Conservation (phyloP, 768 basidiomycete genomes). For the Boletus rubescentipes region DNA sequence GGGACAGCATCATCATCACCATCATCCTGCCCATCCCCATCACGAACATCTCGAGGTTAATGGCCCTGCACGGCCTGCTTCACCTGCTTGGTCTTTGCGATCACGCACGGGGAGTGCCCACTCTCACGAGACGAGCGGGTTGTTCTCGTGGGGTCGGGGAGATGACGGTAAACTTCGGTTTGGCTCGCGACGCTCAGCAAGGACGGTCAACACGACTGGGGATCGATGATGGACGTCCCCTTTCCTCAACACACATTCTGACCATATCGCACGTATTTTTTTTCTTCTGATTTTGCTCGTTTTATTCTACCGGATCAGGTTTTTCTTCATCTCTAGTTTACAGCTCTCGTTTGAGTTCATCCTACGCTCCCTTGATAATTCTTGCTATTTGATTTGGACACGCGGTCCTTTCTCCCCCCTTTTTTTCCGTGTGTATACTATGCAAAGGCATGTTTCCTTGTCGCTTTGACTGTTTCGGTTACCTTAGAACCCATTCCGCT, state of each 20-base stretch:
- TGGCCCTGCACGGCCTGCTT: slow-evolving; percentile 56
- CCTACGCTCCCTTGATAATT: slow-evolving; percentile 36
- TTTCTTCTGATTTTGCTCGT: slow-evolving; percentile 3
- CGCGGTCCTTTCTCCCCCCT: slow-evolving; percentile 10
- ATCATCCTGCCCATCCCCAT: slow-evolving; percentile 52
- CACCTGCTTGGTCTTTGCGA: slow-evolving; percentile 85
- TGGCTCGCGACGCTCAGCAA: slow-evolving; percentile 64
- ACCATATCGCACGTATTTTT: neutral
- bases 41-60: slow-evolving; percentile 57
- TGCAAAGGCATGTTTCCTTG: slow-evolving; percentile 30
- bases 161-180: slow-evolving; percentile 71
- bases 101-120: slow-evolving; percentile 74
- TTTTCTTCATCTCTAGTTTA: slow-evolving; percentile 5
- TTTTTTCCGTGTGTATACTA: slow-evolving; percentile 25
- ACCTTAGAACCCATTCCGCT: slow-evolving; percentile 12
- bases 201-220: slow-evolving; percentile 29
- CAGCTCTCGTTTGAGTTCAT: slow-evolving; percentile 23
- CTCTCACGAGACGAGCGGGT: slow-evolving; percentile 64
- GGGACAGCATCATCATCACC: slow-evolving; percentile 50
- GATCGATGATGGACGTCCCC: slow-evolving; percentile 23
- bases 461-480: neutral
- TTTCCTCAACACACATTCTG: neutral
- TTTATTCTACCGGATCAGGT: slow-evolving; percentile 5
- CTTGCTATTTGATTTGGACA: slow-evolving; percentile 22
- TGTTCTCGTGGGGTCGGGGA: slow-evolving; percentile 67